Percentiles rank a stretch among this genome's conserved stretches.
Conservation (phyloP, 768 basidiomycete genomes). For the Phylloporus scabripes region DNA sequence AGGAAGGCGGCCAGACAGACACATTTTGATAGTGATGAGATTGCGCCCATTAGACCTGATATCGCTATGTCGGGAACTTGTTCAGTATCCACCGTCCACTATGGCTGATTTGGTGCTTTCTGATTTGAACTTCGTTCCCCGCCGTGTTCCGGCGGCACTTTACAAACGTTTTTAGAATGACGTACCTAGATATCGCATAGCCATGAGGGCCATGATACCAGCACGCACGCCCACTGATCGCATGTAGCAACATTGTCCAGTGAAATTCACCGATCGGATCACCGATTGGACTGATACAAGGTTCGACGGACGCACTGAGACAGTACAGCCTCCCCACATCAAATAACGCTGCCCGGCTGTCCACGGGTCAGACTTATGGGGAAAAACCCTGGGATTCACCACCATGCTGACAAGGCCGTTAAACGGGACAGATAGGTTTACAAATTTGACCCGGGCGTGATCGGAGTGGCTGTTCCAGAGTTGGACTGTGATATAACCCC, state of each 20-base stretch:
- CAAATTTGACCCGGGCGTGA: constrained; percentile 8
- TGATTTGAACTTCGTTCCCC: neutral
- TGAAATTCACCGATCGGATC: constrained; percentile 3
- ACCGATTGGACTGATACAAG: constrained; percentile 2
- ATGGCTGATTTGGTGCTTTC: neutral
- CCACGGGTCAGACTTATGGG: neutral
- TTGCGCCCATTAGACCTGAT: constrained; percentile 9
- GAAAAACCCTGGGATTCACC: neutral
- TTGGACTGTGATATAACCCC: constrained; percentile 31
- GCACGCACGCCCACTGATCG: neutral
- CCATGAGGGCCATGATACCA: neutral
- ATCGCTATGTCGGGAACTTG: constrained; percentile 1
- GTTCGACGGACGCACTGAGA: neutral
- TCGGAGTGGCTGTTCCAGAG: constrained; percentile 48
- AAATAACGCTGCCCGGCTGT: neutral
- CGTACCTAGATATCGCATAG: neutral
- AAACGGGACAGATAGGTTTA: neutral
- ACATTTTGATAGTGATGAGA: constrained; percentile 2
- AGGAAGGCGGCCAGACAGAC: neutral
- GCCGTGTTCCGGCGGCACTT: neutral
- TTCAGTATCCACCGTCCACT: neutral
- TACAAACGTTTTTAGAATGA: neutral
- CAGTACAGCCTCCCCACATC: constrained; percentile 2
- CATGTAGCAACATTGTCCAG: neutral
- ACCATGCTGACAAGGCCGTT: neutral